Evolutionary conservation across 768 basidiomycete species (phyloP).

Genomic region (Amanita thiersii): DNA sequence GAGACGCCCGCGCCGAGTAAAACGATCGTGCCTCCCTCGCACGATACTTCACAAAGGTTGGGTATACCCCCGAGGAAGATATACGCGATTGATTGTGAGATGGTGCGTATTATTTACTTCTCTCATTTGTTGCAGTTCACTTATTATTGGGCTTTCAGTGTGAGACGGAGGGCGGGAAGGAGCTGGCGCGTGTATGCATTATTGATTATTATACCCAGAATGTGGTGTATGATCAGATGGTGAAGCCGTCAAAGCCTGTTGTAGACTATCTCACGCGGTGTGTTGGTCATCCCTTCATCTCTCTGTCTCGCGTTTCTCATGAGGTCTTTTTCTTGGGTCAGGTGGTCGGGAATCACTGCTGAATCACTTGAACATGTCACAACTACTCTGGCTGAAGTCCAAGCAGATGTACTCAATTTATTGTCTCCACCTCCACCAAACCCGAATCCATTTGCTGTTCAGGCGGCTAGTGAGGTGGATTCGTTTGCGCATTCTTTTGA

Average conservation of each 20-base stretch:
- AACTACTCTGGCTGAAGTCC: slow-evolving; percentile 75
- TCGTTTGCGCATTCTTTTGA: neutral
- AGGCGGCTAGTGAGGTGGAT: slow-evolving; percentile 8
- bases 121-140: neutral
- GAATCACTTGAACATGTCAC: slow-evolving; percentile 60
- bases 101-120: slow-evolving; percentile 47
- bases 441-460: slow-evolving; percentile 28
- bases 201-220: slow-evolving; percentile 68
- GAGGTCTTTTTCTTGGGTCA: slow-evolving; percentile 17
- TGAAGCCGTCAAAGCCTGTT: slow-evolving; percentile 81
- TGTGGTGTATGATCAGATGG: slow-evolving; percentile 82
- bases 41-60: slow-evolving; percentile 23
- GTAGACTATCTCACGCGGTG: slow-evolving; percentile 90
- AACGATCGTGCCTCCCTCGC: slow-evolving; percentile 6
- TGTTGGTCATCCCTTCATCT: slow-evolving; percentile 10
- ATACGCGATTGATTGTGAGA: slow-evolving; percentile 93
- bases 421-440: slow-evolving; percentile 43
- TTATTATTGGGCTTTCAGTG: slow-evolving; percentile 42
- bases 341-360: slow-evolving; percentile 92
- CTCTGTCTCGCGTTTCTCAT: neutral
- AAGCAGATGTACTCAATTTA: slow-evolving; percentile 55
- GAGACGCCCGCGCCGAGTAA: slow-evolving; percentile 51
- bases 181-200: slow-evolving; percentile 77
- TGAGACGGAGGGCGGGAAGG: slow-evolving; percentile 82
- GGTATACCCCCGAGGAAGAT: slow-evolving; percentile 37